Conservation (phyloP, 192 early-diverging fungal genomes). For the Coemansia sp. region DNA sequence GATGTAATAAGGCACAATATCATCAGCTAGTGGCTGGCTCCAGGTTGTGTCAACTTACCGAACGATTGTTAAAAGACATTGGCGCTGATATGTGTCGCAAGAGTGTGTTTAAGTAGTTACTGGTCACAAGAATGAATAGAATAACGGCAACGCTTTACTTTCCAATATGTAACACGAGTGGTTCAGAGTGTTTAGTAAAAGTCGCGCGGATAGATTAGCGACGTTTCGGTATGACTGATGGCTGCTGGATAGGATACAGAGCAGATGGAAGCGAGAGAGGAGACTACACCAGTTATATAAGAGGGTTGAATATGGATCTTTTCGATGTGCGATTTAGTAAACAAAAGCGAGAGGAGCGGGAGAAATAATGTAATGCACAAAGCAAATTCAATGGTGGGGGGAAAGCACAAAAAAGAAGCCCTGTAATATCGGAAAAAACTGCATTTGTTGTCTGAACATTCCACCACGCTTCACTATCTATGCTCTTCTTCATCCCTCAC, state of each 20-base stretch:
- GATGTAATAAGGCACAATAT: background rate
- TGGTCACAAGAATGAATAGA: background rate
- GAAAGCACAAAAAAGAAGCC: too few species aligned
- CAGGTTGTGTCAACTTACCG: constrained; percentile 22
- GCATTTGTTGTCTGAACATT: too few species aligned
- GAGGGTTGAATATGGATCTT: background rate
- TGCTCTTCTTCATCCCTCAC: too few species aligned
- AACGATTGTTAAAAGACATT: constrained; percentile 20
- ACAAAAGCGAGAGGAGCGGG: background rate
- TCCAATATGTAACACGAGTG: background rate
- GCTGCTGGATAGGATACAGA: background rate
- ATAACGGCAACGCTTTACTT: background rate
- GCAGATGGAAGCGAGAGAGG: background rate
- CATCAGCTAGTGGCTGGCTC: background rate
- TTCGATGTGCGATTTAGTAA: constrained; percentile 5
- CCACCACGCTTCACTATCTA: too few species aligned
- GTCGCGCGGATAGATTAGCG: background rate
- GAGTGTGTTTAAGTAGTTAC: background rate
- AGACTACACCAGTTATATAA: background rate
- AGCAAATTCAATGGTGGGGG: too few species aligned
- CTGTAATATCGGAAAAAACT: too few species aligned
- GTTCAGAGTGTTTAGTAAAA: background rate
- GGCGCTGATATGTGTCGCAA: constrained; percentile 8
- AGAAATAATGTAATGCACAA: background rate
- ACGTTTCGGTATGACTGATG: background rate